phyloP scores from a whole-genome alignment of 371 early-diverging fungal genomes.

The Apophysomyces sp. region DNA sequence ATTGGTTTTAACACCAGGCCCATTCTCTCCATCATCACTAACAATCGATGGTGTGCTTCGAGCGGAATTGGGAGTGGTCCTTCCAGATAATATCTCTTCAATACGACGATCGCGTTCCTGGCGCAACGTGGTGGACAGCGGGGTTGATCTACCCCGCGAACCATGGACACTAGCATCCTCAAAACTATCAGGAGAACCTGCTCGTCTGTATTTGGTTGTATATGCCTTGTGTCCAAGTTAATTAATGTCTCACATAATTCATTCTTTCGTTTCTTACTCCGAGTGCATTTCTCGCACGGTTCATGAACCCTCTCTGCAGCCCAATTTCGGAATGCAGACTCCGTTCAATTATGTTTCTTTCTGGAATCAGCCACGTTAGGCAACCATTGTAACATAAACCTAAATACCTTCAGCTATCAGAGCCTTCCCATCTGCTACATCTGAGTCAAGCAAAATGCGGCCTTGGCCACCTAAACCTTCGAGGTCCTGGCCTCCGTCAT shows the following conservation, averaged over 20 bases:
- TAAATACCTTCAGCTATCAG: slow-evolving; percentile 41
- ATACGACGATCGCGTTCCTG: slow-evolving; percentile 37
- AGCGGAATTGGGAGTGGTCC: slow-evolving; percentile 8
- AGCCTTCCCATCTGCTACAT: slow-evolving; percentile 47
- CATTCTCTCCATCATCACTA: neutral
- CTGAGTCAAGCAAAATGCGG: slow-evolving; percentile 24
- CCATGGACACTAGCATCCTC: neutral
- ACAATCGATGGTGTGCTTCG: slow-evolving; percentile 1
- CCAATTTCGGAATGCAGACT: slow-evolving; percentile 23
- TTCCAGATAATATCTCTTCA: slow-evolving; percentile 38
- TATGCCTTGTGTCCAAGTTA: slow-evolving; percentile 14
- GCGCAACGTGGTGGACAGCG: slow-evolving; percentile 14
- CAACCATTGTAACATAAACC: neutral
- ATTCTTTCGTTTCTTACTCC: neutral
- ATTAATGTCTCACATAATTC: neutral
- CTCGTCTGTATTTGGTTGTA: slow-evolving; percentile 30
- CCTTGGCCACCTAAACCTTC: slow-evolving; percentile 30
- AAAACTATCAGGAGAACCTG: slow-evolving; percentile 8
- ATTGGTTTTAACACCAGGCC: slow-evolving; percentile 10
- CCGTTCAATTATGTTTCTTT: slow-evolving; percentile 28
- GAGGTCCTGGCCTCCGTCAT: slow-evolving; percentile 38
- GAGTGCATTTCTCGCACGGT: slow-evolving; percentile 20
- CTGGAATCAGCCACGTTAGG: slow-evolving; percentile 9
- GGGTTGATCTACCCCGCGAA: neutral
- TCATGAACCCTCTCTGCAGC: slow-evolving; percentile 16